Conservation (phyloP, 441 rosid genomes). For the Macaranga tanarius region DNA sequence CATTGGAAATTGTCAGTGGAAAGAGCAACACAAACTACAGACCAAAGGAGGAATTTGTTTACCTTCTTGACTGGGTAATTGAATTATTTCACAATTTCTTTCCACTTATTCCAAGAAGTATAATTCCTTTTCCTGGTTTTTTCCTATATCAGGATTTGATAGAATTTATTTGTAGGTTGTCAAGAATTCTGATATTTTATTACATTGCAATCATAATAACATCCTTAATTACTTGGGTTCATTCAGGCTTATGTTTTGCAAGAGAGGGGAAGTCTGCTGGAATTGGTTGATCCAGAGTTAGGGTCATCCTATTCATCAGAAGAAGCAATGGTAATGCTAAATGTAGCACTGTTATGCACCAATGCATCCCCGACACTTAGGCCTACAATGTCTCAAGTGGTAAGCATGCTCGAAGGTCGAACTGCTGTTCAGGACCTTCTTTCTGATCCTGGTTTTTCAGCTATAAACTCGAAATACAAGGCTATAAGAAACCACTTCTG, state of each 20-base stretch:
- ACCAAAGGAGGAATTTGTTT: constrained; percentile 74
- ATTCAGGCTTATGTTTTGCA: constrained; percentile 74
- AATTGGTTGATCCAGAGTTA: constrained; percentile 65
- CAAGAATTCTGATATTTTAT: no score
- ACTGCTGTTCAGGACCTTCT: constrained; percentile 73
- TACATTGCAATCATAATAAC: neutral
- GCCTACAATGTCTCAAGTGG: constrained; percentile 86
- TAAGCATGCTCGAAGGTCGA: constrained; percentile 79
- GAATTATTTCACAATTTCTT: neutral
- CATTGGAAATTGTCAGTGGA: constrained; percentile 49
- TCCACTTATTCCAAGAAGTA: neutral
- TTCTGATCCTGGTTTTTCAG: constrained; percentile 69
- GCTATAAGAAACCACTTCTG: constrained; percentile 80
- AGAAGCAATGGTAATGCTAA: constrained; percentile 74
- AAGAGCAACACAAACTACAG: constrained; percentile 79
- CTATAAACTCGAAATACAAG: constrained; percentile 55
- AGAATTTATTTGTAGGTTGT: no score
- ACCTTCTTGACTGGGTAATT: constrained; percentile 84
- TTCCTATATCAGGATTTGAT: neutral
- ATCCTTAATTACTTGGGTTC: neutral
- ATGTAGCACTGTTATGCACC: constrained; percentile 76
- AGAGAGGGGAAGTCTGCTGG: constrained; percentile 69
- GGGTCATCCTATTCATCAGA: constrained; percentile 52
- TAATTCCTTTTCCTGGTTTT: neutral
- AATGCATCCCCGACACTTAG: constrained; percentile 82